Conservation (phyloP, 139 green algal species). For the Coccomyxa sp. region DNA sequence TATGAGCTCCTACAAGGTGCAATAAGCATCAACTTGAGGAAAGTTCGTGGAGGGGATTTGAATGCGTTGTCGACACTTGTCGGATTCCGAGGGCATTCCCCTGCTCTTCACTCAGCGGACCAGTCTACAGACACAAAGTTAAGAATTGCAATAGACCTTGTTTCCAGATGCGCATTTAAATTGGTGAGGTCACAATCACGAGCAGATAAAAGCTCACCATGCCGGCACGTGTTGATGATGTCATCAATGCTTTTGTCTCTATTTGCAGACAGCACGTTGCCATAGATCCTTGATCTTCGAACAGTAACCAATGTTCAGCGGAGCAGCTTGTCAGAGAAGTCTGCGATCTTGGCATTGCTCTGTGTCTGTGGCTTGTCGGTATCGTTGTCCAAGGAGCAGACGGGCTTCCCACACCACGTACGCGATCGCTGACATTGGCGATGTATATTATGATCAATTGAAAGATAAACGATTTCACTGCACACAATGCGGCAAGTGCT, state of each 20-base stretch:
- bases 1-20: not conserved
- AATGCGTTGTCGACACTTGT: not conserved
- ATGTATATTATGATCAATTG: not conserved
- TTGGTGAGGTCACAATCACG: too few relatives aligned
- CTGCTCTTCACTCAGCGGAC: not conserved
- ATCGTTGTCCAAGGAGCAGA: not conserved
- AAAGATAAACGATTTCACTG: not conserved
- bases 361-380: not conserved
- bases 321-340: too few relatives aligned
- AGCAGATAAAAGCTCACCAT: too few relatives aligned
- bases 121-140: not conserved
- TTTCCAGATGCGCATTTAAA: too few relatives aligned
- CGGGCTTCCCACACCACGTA: not conserved
- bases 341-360: too few relatives aligned
- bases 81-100: not conserved
- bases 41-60: not conserved
- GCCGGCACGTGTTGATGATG: too few relatives aligned
- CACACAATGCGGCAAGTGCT: not conserved
- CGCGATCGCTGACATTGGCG: too few relatives aligned
- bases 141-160: too few relatives aligned
- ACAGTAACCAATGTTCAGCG: not conserved
- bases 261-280: too few relatives aligned
- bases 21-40: not conserved
- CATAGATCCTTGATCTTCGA: not conserved
- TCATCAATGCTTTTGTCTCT: too few relatives aligned